Evolutionary conservation across 306 rosid species (phyloP), one percentile per base, ranked within the genome.

Genomic region (Casuarina equisetifolia): DNA sequence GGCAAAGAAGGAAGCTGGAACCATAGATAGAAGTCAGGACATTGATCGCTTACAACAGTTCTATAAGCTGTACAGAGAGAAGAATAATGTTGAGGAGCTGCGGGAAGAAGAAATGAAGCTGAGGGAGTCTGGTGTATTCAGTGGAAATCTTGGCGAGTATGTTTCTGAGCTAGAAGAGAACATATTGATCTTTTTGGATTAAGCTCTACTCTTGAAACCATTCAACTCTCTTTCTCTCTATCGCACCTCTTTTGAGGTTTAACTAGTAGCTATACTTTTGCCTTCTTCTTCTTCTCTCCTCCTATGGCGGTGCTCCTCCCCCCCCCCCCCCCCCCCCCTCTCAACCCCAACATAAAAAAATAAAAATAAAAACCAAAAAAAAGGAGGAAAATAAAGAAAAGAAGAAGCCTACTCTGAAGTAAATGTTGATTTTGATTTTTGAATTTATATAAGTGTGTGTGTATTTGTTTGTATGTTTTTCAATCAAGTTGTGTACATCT

Each of bases 141-240:
- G 97, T 72, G 93, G 91, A 79, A 86, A 90, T 84, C 90, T 95
- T 78, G 88, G 96, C 80, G 98, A 95, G 97, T 94, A 92, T 63
- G 97, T 89, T 77, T 76, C 73, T 80, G 49, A 72, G 46, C 79
- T 35, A 74, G 75, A 20, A 57, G 42, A 78, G 45, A 42, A 63
- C 43, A 49, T 67, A 68, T 63, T 40, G 6, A 49, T n/a, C 20
- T 40, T 76, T 76, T 66, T 77, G 32, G 54, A 74, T 54, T 25
- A 77, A 72, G 55, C 50, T 70, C 2, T 74, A 75, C 69, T 82
- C 59, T 59, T 16, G 70, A 66, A 25, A 66, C 70, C 11, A 66
- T 66, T 66, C 40, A 59, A 3, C 40, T 32, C 66, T 58, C 1
- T 4, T 46, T 25, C 5, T 59, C 13, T 11, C 43, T 5, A 1